phyloP scores from a whole-genome alignment of 805 yeast genomes.

The Wickerhamiella allomyrinae region DNA sequence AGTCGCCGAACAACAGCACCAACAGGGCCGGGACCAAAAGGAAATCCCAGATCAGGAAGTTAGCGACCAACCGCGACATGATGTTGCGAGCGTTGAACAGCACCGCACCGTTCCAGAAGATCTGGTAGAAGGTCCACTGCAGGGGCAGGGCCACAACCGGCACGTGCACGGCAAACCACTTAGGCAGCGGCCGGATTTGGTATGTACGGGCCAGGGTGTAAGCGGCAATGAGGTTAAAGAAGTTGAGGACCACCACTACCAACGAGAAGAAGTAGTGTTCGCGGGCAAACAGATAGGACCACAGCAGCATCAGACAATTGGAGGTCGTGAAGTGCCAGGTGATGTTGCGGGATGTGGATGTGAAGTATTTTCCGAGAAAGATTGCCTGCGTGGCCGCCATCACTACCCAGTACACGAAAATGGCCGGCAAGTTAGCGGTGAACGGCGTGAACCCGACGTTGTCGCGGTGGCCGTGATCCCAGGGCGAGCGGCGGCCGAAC shows the following conservation, averaged over 20 bases:
- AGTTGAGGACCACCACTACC: conserved; percentile 42
- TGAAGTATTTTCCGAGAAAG: conserved; percentile 22
- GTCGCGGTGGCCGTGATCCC: conserved; percentile 31
- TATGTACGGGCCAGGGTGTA: conserved; percentile 50
- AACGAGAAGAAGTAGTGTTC: conserved; percentile 47
- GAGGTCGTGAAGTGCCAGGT: conserved; percentile 51
- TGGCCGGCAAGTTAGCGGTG: conserved; percentile 30
- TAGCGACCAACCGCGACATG: conserved; percentile 55
- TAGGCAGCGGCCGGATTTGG: conserved; percentile 35
- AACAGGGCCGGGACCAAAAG: conserved; percentile 47
- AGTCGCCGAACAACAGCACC: conserved; percentile 50
- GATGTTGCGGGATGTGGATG: conserved; percentile 19
- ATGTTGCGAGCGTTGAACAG: conserved; percentile 44
- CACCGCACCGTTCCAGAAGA: conserved; percentile 81
- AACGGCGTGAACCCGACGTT: conserved; percentile 56
- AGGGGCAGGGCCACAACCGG: conserved; percentile 57
- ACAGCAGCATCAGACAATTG: conserved; percentile 44
- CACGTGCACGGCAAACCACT: conserved; percentile 47
- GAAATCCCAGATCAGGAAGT: conserved; percentile 66
- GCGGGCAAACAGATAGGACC: conserved; percentile 49
- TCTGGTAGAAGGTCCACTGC: conserved; percentile 56
- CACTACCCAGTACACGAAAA: conserved; percentile 43
- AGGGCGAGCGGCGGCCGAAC: conserved; percentile 37
- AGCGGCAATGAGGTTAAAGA: conserved; percentile 41
- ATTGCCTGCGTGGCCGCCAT: conserved; percentile 37